These are phyloP conservation scores for Ogataea zsoltii DNA, from an alignment of 805 yeast species.

Conservation along the genomic window DNA sequence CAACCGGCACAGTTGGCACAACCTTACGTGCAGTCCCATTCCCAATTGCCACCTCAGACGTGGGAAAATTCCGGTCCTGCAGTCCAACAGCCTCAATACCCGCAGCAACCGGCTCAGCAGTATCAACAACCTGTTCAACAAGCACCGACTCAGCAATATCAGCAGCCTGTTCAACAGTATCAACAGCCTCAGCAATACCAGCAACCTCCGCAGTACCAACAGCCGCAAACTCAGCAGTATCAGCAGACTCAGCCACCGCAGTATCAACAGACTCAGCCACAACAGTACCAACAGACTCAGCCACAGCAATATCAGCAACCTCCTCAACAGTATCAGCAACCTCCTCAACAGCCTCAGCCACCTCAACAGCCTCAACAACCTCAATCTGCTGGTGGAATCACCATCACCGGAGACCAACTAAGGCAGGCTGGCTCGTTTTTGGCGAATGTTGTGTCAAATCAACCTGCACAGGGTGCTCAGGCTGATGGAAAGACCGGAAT, in stretches of 20 bases:
- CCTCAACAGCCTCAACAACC: slow-evolving; percentile 4
- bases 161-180: slow-evolving; percentile 1
- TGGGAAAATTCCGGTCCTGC: slow-evolving; percentile 19
- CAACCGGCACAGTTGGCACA: neutral
- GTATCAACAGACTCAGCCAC: slow-evolving; percentile 4
- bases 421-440: slow-evolving; percentile 19
- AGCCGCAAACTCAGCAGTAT: slow-evolving; percentile 8
- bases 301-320: slow-evolving; percentile 13
- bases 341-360: slow-evolving; percentile 6
- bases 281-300: slow-evolving; percentile 9
- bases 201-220: slow-evolving; percentile 14
- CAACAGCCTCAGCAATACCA: slow-evolving; percentile 11
- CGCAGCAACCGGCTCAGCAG: slow-evolving; percentile 7
- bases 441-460: slow-evolving; percentile 7
- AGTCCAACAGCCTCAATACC: slow-evolving; percentile 12
- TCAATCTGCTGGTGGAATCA: slow-evolving; percentile 5
- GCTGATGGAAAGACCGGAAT: neutral
- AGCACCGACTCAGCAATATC: neutral
- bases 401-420: slow-evolving; percentile 15
- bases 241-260: slow-evolving; percentile 11
- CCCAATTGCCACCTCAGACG: slow-evolving; percentile 8
- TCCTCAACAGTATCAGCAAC: slow-evolving; percentile 12
- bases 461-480: slow-evolving; percentile 1
- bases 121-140: slow-evolving; percentile 4
- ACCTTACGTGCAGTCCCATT: neutral